Percentiles rank a stretch among this genome's conserved stretches.
Evolutionary conservation across 192 early-diverging fungal species (phyloP).

Genomic region (Dissophora ornata): DNA sequence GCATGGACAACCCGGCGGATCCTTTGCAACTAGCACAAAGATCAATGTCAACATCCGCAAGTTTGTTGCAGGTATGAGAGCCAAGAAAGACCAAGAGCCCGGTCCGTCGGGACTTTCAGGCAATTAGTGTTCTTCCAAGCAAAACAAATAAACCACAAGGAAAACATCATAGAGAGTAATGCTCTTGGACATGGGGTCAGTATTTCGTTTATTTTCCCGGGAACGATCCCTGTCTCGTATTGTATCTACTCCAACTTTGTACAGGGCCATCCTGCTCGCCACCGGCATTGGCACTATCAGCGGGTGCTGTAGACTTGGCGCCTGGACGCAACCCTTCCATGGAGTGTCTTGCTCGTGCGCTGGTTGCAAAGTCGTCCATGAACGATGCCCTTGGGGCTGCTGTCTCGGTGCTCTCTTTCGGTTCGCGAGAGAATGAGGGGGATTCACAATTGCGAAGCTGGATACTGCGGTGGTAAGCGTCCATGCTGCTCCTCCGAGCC

Average conservation of each 20-base stretch:
- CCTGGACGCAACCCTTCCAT: no score
- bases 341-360: neutral
- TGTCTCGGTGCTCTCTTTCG: neutral
- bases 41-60: constrained; percentile 55
- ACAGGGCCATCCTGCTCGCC: no score
- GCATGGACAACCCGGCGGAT: constrained; percentile 6
- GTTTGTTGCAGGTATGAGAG: constrained; percentile 51
- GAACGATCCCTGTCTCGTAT: neutral
- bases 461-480: neutral
- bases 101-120: neutral
- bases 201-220: neutral
- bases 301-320: no score
- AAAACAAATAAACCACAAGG: neutral
- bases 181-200: no score
- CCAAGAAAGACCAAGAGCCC: constrained; percentile 38
- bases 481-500: neutral
- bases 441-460: no score
- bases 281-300: no score
- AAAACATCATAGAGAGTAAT: no score
- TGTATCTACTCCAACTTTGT: no score
- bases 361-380: constrained; percentile 16
- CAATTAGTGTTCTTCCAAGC: neutral
- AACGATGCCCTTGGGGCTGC: constrained; percentile 10
- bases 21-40: constrained; percentile 40
- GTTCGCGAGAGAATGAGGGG: no score